A percentile compares a stretch with the other conserved stretches of the same genome.
Conservation (phyloP, 2,329 filamentous ascomycete species). For the Microsporum audouinii region DNA sequence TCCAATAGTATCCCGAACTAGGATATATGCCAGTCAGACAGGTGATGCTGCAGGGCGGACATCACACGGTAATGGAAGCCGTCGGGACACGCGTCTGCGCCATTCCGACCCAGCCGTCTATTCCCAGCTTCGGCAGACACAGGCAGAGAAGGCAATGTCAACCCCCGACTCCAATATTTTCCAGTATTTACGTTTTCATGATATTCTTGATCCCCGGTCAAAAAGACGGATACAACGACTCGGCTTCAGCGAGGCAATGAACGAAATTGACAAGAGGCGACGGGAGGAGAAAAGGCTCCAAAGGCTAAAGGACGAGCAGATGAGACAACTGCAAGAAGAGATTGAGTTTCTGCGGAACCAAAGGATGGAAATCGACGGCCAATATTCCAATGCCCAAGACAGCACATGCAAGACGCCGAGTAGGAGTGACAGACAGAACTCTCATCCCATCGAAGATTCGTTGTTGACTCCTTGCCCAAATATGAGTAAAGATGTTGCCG, state of each 20-base stretch:
- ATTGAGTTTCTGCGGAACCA: slow-evolving; percentile 16
- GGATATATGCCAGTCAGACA: neutral
- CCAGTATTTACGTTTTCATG: slow-evolving; percentile 33
- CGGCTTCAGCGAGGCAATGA: slow-evolving; percentile 38
- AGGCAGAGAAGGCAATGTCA: slow-evolving; percentile 1
- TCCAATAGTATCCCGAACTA: slow-evolving; percentile 10
- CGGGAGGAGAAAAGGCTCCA: slow-evolving; percentile 19
- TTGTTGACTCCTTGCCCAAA: neutral
- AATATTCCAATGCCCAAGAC: neutral
- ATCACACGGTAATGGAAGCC: neutral
- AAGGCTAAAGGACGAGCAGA: slow-evolving; percentile 23
- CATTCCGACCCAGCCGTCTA: slow-evolving; percentile 6
- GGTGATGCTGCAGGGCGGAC: neutral
- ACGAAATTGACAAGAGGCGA: slow-evolving; percentile 33
- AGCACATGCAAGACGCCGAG: neutral
- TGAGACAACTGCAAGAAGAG: slow-evolving; percentile 20
- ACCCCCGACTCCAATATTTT: slow-evolving; percentile 5
- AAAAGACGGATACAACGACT: slow-evolving; percentile 35
- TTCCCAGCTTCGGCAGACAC: neutral
- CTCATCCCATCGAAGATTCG: neutral
- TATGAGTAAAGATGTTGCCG: neutral
- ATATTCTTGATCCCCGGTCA: slow-evolving; percentile 33
- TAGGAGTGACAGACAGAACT: neutral
- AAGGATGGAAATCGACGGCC: slow-evolving; percentile 9
- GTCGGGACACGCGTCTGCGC: slow-evolving; percentile 5